phyloP scores from a whole-genome alignment of 192 early-diverging fungal species.

The Coemansia sp. region DNA sequence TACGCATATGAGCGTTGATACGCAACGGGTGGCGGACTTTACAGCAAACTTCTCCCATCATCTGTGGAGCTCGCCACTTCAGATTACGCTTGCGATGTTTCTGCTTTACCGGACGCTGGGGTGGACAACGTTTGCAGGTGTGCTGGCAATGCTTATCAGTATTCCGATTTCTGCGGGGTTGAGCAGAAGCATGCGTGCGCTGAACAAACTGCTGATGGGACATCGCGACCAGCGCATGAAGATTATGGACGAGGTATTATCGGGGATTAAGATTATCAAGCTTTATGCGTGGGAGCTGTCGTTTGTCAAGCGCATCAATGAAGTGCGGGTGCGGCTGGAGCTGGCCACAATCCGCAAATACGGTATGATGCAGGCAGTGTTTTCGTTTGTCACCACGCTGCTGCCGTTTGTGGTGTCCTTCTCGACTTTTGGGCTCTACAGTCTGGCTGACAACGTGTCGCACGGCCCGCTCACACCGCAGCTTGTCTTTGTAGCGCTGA shows the following conservation, averaged over 20 bases:
- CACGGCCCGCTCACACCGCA: constrained; percentile 53
- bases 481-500: constrained; percentile 54
- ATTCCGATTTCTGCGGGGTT: constrained; percentile 79
- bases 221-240: constrained; percentile 65
- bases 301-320: constrained; percentile 44
- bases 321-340: constrained; percentile 38
- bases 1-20: constrained; percentile 74
- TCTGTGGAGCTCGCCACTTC: constrained; percentile 78
- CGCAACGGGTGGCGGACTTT: constrained; percentile 68
- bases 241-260: constrained; percentile 64
- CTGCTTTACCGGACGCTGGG: constrained; percentile 84
- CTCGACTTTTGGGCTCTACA: constrained; percentile 49
- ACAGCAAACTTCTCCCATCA: constrained; percentile 74
- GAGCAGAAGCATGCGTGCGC: constrained; percentile 67
- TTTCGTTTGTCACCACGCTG: constrained; percentile 47
- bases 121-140: constrained; percentile 81
- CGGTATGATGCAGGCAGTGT: constrained; percentile 32
- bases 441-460: constrained; percentile 27
- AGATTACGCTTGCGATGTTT: constrained; percentile 75
- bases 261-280: constrained; percentile 69
- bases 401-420: constrained; percentile 52
- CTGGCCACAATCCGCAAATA: constrained; percentile 43
- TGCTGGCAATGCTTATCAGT: constrained; percentile 77
- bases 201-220: constrained; percentile 85
- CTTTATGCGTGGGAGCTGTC: constrained; percentile 68